A percentile compares a stretch with the other conserved stretches of the same genome.
Evolutionary conservation across 805 yeast species (phyloP).

Genomic region (Metschnikowia lochheadii): DNA sequence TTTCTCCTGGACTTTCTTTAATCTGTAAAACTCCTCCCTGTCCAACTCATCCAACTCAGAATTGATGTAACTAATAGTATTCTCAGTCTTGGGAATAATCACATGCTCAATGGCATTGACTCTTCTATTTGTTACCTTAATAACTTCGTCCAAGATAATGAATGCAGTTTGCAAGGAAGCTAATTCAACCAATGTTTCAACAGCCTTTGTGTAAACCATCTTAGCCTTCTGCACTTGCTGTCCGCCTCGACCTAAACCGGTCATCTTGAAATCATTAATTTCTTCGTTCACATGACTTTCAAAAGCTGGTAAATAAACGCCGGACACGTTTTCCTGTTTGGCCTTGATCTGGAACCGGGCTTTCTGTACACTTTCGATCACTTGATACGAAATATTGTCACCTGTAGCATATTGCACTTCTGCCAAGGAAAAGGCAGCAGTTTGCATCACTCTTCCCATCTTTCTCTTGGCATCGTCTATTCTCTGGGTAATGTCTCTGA

Average conservation of each 20-base stretch:
- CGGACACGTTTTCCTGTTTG: constrained; percentile 92
- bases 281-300: constrained; percentile 79
- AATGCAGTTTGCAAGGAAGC: constrained; percentile 97
- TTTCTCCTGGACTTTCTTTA: constrained; percentile 94
- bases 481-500: constrained; percentile 90
- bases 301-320: constrained; percentile 90
- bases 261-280: constrained; percentile 90
- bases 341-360: constrained; percentile 91
- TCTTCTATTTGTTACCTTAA: constrained; percentile 96
- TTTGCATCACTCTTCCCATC: constrained; percentile 98
- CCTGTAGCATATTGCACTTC: constrained; percentile 98
- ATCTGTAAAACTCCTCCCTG: constrained; percentile 95
- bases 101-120: constrained; percentile 98
- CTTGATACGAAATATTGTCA: constrained; percentile 91
- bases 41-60: constrained; percentile 96
- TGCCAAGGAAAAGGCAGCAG: constrained; percentile 95
- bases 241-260: constrained; percentile 98
- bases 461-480: constrained; percentile 93
- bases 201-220: constrained; percentile 88
- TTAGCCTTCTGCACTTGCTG: constrained; percentile 96
- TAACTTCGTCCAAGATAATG: constrained; percentile 93
- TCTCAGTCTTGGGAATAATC: constrained; percentile 95
- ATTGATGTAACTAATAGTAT: constrained; percentile 86
- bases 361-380: constrained; percentile 85
- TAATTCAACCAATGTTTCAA: constrained; percentile 92